Evolutionary conservation across 768 basidiomycete species (phyloP).

Genomic region (Lactifluus subvellereus): DNA sequence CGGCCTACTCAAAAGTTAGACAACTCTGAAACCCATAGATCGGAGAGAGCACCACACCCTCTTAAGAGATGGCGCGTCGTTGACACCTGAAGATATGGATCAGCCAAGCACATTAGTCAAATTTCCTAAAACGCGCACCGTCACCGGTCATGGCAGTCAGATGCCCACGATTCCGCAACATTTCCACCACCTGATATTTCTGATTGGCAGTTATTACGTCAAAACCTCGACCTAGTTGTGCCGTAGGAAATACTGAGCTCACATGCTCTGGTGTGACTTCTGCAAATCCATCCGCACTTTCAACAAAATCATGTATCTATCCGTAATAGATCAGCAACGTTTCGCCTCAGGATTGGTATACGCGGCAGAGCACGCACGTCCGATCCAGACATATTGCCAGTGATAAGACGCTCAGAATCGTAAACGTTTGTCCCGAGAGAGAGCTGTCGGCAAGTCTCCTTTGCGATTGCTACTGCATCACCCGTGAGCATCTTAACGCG

Average conservation of each 20-base stretch:
- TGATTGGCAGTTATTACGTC: not conserved
- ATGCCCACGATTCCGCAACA: constrained; percentile 38
- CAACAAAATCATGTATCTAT: constrained; percentile 39
- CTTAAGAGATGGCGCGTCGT: constrained; percentile 35
- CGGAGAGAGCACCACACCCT: constrained; percentile 23
- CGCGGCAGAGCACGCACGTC: constrained; percentile 24
- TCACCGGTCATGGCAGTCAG: constrained; percentile 43
- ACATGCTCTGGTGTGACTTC: constrained; percentile 47
- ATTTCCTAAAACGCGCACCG: constrained; percentile 22
- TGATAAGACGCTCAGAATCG: constrained; percentile 41
- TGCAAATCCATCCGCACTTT: constrained; percentile 46
- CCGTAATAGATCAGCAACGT: not conserved
- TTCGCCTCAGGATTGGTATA: not conserved
- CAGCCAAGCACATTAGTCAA: not conserved
- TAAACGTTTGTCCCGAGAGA: constrained; percentile 42
- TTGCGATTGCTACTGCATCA: constrained; percentile 45
- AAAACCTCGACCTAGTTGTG: not conserved
- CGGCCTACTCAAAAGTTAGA: constrained; percentile 21
- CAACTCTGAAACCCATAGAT: constrained; percentile 10
- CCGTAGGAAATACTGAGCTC: constrained; percentile 14
- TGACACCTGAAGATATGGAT: constrained; percentile 19
- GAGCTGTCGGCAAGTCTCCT: constrained; percentile 43
- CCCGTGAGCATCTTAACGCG: constrained; percentile 48
- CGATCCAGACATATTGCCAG: constrained; percentile 39
- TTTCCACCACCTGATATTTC: constrained; percentile 34